Evolutionary conservation across 2,329 filamentous ascomycete species (phyloP).

Genomic region (Gliomastix tumulicola): DNA sequence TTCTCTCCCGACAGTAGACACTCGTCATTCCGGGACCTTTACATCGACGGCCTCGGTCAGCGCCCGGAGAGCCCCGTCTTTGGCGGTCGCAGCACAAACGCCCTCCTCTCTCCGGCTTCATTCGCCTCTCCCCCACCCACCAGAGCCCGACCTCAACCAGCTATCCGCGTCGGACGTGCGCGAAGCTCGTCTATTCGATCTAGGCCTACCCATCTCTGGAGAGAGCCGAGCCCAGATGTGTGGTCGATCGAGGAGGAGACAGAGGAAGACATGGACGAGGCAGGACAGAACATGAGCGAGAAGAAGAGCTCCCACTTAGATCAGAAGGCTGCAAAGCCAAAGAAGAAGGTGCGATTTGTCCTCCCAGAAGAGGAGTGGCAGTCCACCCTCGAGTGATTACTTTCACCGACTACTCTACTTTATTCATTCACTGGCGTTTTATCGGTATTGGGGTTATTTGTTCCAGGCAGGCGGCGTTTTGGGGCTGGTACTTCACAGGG

Average conservation of each 20-base stretch:
- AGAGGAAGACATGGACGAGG: slow-evolving; percentile 43
- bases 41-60: slow-evolving; percentile 23
- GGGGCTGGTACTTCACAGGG: too few species aligned
- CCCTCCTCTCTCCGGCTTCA: slow-evolving; percentile 19
- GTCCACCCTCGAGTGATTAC: too few species aligned
- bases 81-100: slow-evolving; percentile 18
- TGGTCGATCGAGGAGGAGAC: slow-evolving; percentile 55
- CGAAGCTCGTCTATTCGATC: slow-evolving; percentile 17
- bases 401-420: too few species aligned
- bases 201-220: slow-evolving; percentile 39
- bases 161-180: slow-evolving; percentile 17
- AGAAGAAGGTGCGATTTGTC: slow-evolving; percentile 50
- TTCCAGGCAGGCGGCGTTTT: too few species aligned
- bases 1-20: slow-evolving; percentile 32
- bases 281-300: slow-evolving; percentile 20
- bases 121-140: too few species aligned
- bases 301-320: slow-evolving; percentile 5
- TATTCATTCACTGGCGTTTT: not conserved
- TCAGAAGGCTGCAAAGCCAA: slow-evolving; percentile 37
- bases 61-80: slow-evolving; percentile 22
- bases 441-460: not conserved
- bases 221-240: slow-evolving; percentile 51
- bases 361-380: slow-evolving; percentile 37
- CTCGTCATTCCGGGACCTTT: slow-evolving; percentile 35
- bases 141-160: too few species aligned